Conservation (phyloP, 139 green algal species). For the Asterochloris sp. region DNA sequence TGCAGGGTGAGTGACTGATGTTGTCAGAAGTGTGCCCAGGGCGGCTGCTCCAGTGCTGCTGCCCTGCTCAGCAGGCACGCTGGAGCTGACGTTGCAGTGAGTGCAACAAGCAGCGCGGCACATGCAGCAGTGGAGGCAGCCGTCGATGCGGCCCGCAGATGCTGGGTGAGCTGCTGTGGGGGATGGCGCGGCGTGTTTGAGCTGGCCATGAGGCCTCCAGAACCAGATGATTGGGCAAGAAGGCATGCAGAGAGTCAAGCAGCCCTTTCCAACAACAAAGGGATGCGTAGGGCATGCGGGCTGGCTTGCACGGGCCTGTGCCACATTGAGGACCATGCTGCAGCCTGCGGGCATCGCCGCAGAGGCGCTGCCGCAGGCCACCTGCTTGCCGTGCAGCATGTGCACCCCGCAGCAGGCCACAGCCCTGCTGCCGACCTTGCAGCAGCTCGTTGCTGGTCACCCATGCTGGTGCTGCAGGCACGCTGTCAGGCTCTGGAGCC, state of each 20-base stretch:
- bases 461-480: slow-evolving; percentile 2
- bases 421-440: background rate
- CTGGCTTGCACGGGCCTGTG: background rate
- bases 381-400: background rate
- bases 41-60: background rate
- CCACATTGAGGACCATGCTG: too few species aligned
- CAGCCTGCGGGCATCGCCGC: background rate
- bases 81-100: background rate
- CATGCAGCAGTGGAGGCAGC: background rate
- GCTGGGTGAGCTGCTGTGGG: background rate
- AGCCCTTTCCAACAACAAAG: background rate
- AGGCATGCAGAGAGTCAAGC: too few species aligned
- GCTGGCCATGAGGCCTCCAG: too few species aligned
- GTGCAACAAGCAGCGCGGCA: background rate
- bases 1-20: background rate
- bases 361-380: background rate
- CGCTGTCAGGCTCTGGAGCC: slow-evolving; percentile 1
- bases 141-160: background rate
- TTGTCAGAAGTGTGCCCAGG: background rate
- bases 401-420: background rate
- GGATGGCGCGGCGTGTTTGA: too few species aligned
- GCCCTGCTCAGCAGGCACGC: background rate
- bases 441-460: background rate
- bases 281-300: too few species aligned
- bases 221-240: too few species aligned